These are phyloP conservation scores for Antrodiella citrinella DNA, from an alignment of 768 basidiomycete genomes.

Conservation along the genomic window DNA sequence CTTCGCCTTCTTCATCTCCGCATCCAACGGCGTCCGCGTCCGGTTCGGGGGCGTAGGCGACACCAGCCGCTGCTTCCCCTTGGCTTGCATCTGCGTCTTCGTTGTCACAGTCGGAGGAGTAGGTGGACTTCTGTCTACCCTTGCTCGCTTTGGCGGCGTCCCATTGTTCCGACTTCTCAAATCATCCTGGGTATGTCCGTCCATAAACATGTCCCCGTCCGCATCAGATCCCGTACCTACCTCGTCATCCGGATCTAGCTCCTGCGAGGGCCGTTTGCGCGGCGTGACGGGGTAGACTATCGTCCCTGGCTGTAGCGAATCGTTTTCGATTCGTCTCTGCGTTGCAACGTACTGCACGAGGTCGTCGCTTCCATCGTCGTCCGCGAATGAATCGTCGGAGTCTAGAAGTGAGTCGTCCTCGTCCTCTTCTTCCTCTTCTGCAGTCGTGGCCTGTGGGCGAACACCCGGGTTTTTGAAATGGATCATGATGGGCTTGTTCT, in stretches of 20 bases:
- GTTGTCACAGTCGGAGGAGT: background rate
- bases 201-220: background rate
- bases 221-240: conserved; percentile 2
- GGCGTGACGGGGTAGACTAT: conserved; percentile 15
- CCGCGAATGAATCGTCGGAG: conserved; percentile 10
- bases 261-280: conserved; percentile 30
- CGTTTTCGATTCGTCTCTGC: conserved; percentile 18
- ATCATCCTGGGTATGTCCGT: background rate
- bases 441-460: background rate
- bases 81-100: background rate
- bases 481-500: background rate
- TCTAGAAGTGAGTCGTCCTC: conserved; percentile 11
- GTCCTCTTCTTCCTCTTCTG: conserved; percentile 9
- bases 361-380: conserved; percentile 11
- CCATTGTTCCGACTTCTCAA: conserved; percentile 3
- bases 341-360: conserved; percentile 21
- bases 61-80: background rate
- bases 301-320: conserved; percentile 24
- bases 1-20: too few relatives aligned
- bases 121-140: conserved; percentile 13
- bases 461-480: background rate
- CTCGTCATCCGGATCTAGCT: conserved; percentile 25
- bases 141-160: conserved; percentile 36
- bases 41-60: background rate
- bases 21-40: background rate